Conservation (phyloP, 2,329 filamentous ascomycete species). For the Phyllosticta ampelicida region DNA sequence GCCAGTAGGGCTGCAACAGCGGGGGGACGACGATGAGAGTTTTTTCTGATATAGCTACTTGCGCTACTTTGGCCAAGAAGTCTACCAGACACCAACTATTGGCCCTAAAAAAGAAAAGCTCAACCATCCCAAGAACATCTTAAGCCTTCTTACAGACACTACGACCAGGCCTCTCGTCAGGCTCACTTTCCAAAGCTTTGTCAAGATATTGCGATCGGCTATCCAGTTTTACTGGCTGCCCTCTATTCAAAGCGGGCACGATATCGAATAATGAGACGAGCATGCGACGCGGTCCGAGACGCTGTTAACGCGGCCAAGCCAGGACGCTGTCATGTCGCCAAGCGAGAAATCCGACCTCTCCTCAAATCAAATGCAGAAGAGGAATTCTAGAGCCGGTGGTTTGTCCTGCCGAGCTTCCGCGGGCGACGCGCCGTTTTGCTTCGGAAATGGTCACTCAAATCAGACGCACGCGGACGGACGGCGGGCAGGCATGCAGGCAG, state of each 20-base stretch:
- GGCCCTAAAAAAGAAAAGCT: neutral
- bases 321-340: neutral
- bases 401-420: neutral
- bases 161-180: neutral
- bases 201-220: neutral
- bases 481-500: neutral
- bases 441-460: neutral
- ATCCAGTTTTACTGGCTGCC: neutral
- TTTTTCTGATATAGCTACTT: neutral
- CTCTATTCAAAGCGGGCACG: neutral
- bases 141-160: neutral
- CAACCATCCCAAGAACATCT: neutral
- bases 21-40: no score
- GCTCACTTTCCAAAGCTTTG: neutral
- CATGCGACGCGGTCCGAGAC: constrained; percentile 9
- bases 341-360: neutral
- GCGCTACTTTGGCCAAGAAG: neutral
- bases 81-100: neutral
- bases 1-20: neutral
- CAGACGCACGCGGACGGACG: neutral
- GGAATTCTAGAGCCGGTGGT: neutral
- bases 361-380: neutral
- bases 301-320: neutral
- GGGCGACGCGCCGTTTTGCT: neutral
- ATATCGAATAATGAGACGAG: constrained; percentile 6